phyloP scores from a whole-genome alignment of 176 grass and related monocot genomes.

The Oryza officinalis region DNA sequence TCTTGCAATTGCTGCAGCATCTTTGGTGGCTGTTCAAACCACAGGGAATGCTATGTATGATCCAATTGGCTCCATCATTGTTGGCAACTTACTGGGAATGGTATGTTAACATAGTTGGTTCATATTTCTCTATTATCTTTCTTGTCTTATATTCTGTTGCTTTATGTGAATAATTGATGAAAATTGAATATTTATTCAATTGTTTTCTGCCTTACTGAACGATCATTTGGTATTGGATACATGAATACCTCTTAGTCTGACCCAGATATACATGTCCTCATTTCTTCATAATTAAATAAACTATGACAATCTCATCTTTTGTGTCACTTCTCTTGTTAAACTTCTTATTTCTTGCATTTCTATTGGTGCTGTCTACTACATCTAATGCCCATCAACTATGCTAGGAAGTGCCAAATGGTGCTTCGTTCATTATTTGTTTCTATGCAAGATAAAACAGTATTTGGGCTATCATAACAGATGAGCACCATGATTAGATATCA shows the following conservation, averaged over 20 bases:
- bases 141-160: constrained; percentile 2
- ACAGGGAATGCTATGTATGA: constrained; percentile 97
- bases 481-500: not conserved
- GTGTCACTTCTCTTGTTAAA: not conserved
- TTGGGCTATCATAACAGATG: not conserved
- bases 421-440: not conserved
- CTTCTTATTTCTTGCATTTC: constrained; percentile 5
- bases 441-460: not conserved
- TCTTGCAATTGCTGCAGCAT: constrained; percentile 85
- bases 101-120: constrained; percentile 45
- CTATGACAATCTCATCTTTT: not conserved
- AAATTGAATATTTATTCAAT: constrained; percentile 16
- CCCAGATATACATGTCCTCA: not conserved
- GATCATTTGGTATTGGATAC: not conserved
- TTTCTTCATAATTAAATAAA: not conserved
- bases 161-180: not conserved
- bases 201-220: not conserved
- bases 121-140: constrained; percentile 17
- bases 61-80: constrained; percentile 94
- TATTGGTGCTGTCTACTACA: not conserved
- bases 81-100: constrained; percentile 90
- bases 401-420: constrained; percentile 15
- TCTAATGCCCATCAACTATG: not conserved
- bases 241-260: constrained; percentile 1
- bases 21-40: constrained; percentile 83